These are phyloP conservation scores for Heritiera fomes DNA, from an alignment of 345 rosid species.

Conservation along the genomic window DNA sequence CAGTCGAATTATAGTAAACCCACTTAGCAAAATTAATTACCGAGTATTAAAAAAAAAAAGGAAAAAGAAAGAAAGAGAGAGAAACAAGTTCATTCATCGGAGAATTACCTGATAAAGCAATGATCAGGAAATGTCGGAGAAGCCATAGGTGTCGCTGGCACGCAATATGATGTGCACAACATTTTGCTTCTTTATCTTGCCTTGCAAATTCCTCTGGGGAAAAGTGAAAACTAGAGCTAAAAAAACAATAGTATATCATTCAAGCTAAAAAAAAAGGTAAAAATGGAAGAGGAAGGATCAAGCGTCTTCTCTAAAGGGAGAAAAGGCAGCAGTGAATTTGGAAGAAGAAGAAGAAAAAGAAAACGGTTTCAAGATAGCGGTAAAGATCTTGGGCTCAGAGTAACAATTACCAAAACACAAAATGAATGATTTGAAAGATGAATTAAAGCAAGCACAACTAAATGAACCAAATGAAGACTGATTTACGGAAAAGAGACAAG, in stretches of 20 bases:
- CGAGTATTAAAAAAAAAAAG: neutral
- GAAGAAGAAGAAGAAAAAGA: constrained; percentile 25
- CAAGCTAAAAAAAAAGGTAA: neutral
- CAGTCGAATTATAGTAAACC: constrained; percentile 20
- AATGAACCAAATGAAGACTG: constrained; percentile 22
- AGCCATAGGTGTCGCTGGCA: constrained; percentile 33
- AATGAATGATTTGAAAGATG: constrained; percentile 17
- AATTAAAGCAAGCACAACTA: constrained; percentile 3
- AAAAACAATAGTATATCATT: constrained; percentile 10
- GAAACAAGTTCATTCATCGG: neutral
- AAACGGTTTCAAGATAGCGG: constrained; percentile 30
- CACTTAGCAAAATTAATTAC: constrained; percentile 1
- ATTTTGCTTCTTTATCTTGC: constrained; percentile 17
- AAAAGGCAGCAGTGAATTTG: constrained; percentile 14
- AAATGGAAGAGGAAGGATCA: constrained; percentile 19
- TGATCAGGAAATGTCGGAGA: constrained; percentile 28
- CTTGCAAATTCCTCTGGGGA: constrained; percentile 1
- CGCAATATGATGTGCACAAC: constrained; percentile 32
- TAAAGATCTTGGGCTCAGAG: constrained; percentile 36
- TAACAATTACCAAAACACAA: constrained; percentile 37
- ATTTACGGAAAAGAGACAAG: constrained; percentile 31
- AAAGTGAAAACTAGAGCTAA: constrained; percentile 17
- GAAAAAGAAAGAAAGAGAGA: neutral
- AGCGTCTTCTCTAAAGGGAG: constrained; percentile 16
- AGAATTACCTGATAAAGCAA: constrained; percentile 37